Base-by-base conservation (phyloP, 2,329 filamentous ascomycete genomes). In the Colletotrichum chrysophilum region DNA sequence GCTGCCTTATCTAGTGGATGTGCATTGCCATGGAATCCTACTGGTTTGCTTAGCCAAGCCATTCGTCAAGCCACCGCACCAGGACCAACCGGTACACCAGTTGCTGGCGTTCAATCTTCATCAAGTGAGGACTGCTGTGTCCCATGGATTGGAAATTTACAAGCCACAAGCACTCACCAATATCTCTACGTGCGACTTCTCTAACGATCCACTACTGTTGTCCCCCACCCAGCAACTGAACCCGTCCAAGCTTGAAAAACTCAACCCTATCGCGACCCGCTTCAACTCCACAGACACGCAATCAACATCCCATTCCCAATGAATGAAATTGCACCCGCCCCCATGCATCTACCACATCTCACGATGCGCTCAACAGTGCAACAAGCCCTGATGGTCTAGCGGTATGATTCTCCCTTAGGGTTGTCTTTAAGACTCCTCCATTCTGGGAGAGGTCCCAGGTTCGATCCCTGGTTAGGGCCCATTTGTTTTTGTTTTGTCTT, bases 391-490 rank as follows among this genome's bases (percentile, higher is more conserved):
- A 61, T 58, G 55, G 55, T 61, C 58, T 61, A 61, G 55, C 58
- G 58, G 28, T 30, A 61, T 61, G 58, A 61, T 61, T 61, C 55
- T 58, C 55, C 55, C 55, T 58, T 58, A 58, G 55, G 55, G 55
- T 58, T 30, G 55, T 58, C 55, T 30, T 3, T 1, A 30, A 5
- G 24, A 58, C 24, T 26, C 16, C 24, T 30, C 55, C 26, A 14
- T 32, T 0, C 5, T 61, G 58, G 58, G 58, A 61, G 58, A 61
- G 58, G 58, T 61, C 58, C 58, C 58, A 61, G 58, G 58, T 61
- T 61, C 58, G 28, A 61, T 61, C 58, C 58, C 58, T 61, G 58
- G 58, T 61, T 61, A 61, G 58, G 58, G 58, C 58, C 58, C 18
- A 58, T 24, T 16, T 3, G 7, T n/a, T 61, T 61, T 61, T 61